These are phyloP conservation scores for Neopestalotiopsis sp. DNA, from an alignment of 2,329 filamentous ascomycete genomes.

Conservation along the genomic window DNA sequence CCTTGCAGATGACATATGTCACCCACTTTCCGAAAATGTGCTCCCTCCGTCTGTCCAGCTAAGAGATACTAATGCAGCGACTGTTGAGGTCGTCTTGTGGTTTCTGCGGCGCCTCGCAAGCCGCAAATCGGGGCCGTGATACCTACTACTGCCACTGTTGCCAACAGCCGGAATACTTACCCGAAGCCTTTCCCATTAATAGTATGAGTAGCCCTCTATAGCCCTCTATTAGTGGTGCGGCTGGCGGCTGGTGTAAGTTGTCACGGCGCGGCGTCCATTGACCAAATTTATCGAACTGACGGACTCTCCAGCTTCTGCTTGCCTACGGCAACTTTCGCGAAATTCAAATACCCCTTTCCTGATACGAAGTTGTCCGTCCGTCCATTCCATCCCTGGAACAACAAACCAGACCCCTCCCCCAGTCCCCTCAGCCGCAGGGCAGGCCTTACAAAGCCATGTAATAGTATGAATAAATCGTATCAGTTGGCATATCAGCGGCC, in stretches of 20 bases:
- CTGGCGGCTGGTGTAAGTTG: not conserved
- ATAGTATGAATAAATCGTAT: not conserved
- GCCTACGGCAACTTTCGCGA: not conserved
- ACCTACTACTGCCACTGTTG: not conserved
- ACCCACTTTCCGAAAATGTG: not conserved
- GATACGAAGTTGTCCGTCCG: not conserved
- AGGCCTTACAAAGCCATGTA: not conserved
- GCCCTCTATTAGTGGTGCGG: not conserved
- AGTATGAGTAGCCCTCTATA: not conserved
- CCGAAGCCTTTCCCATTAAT: not conserved
- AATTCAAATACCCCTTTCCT: conserved; percentile 4
- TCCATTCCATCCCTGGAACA: not conserved
- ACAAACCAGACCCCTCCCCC: not conserved
- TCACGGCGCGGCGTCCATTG: not conserved
- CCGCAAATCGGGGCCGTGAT: not conserved
- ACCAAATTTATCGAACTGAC: not conserved
- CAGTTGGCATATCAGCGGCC: not conserved
- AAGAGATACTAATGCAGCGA: not conserved
- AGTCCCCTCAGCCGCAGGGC: not conserved
- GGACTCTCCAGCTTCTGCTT: not conserved
- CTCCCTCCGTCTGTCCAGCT: not conserved
- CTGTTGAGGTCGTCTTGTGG: not conserved
- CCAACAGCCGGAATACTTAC: conserved; percentile 1
- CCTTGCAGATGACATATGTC: not conserved
- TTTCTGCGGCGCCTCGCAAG: not conserved